Evolutionary conservation across 805 yeast species (phyloP).

Genomic region (Candida vaughaniae): DNA sequence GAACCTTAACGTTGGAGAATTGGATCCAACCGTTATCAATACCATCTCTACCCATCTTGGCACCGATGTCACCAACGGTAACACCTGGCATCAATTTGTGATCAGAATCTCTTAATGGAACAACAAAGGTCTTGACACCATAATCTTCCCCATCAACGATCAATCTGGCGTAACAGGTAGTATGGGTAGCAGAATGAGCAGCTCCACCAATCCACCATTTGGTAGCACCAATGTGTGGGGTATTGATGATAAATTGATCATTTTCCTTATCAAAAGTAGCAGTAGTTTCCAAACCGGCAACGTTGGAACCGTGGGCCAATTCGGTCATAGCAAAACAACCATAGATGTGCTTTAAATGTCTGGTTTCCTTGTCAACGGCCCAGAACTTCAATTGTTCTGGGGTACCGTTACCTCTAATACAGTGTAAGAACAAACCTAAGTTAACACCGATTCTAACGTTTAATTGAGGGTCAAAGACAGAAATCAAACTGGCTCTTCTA

Average conservation of each 20-base stretch:
- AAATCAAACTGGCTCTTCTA: slow-evolving; percentile 57
- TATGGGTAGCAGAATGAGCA: slow-evolving; percentile 47
- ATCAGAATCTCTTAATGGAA: slow-evolving; percentile 44
- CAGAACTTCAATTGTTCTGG: slow-evolving; percentile 80
- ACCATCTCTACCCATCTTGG: slow-evolving; percentile 51
- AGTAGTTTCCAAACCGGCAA: slow-evolving; percentile 55
- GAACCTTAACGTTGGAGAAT: slow-evolving; percentile 42
- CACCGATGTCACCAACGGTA: slow-evolving; percentile 46
- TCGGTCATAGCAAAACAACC: slow-evolving; percentile 69
- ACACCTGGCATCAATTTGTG: slow-evolving; percentile 45
- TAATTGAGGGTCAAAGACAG: slow-evolving; percentile 73
- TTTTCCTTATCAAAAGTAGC: slow-evolving; percentile 43
- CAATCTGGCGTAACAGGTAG: slow-evolving; percentile 41
- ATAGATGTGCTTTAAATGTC: slow-evolving; percentile 52
- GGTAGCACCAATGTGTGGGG: slow-evolving; percentile 49
- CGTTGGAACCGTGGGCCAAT: slow-evolving; percentile 63
- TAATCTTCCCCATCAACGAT: slow-evolving; percentile 44
- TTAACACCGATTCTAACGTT: slow-evolving; percentile 87
- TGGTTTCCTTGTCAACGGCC: slow-evolving; percentile 69
- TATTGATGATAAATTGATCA: slow-evolving; percentile 44
- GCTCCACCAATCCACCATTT: slow-evolving; percentile 55
- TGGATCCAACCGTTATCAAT: slow-evolving; percentile 51
- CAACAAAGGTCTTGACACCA: slow-evolving; percentile 47
- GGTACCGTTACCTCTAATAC: slow-evolving; percentile 87
- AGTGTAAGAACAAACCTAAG: slow-evolving; percentile 77